A percentile compares a stretch with the other conserved stretches of the same genome.
Conservation (phyloP, 768 basidiomycete species). For the Rhizopogon rudus region DNA sequence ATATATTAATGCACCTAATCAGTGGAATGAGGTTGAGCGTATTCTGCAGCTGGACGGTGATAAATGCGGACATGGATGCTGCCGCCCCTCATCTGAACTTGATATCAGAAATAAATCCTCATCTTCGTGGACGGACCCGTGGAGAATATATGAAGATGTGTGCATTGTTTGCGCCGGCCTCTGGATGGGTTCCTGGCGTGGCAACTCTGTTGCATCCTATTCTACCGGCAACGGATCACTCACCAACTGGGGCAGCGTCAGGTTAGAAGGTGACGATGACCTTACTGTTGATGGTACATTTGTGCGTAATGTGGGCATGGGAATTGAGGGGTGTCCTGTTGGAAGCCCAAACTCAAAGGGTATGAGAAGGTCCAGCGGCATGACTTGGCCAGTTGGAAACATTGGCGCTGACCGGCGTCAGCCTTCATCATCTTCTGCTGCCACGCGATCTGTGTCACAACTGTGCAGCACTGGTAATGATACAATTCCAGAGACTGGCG, state of each 20-base stretch:
- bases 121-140: conserved; percentile 65
- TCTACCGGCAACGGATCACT: conserved; percentile 42
- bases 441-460: conserved; percentile 20
- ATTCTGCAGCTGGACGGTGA: conserved; percentile 52
- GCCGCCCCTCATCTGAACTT: conserved; percentile 23
- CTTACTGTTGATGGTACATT: conserved; percentile 36
- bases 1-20: background rate
- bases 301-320: conserved; percentile 59
- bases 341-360: conserved; percentile 29
- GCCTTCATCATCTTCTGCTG: conserved; percentile 24
- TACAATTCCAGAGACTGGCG: conserved; percentile 8
- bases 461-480: conserved; percentile 19
- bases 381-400: conserved; percentile 45
- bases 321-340: conserved; percentile 61
- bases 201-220: conserved; percentile 43
- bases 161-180: conserved; percentile 78
- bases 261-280: conserved; percentile 66
- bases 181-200: conserved; percentile 70
- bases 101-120: conserved; percentile 34
- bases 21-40: conserved; percentile 80
- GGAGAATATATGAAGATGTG: conserved; percentile 82
- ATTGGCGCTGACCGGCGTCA: conserved; percentile 24
- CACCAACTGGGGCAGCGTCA: conserved; percentile 50
- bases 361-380: conserved; percentile 40
- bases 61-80: conserved; percentile 28